Evolutionary conservation across 148 eudicot species (phyloP).

Genomic region (Cornus florida): DNA sequence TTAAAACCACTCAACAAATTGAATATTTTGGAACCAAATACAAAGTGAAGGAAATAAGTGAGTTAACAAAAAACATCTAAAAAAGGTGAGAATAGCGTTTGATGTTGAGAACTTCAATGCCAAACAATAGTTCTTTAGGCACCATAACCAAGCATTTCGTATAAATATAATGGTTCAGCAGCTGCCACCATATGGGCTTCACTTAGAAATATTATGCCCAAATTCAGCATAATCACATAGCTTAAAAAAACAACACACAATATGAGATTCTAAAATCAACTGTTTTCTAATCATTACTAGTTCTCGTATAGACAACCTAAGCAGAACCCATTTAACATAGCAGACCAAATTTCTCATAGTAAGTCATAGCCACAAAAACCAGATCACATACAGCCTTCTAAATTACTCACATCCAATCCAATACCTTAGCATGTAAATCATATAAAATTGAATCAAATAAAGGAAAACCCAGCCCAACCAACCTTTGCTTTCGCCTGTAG

Average conservation of each 20-base stretch:
- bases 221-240: not conserved
- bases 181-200: not conserved
- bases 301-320: not conserved
- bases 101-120: not conserved
- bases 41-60: not conserved
- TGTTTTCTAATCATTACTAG: not conserved
- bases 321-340: not conserved
- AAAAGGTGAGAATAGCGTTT: not conserved
- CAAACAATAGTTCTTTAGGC: not conserved
- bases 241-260: not conserved
- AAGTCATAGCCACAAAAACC: not conserved
- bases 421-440: not conserved
- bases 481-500: slow-evolving; percentile 81
- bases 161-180: not conserved
- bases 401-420: not conserved
- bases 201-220: too few species aligned
- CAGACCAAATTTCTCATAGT: not conserved
- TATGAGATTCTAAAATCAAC: not conserved
- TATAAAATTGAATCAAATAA: not conserved
- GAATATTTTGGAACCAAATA: not conserved
- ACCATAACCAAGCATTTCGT: not conserved
- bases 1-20: too few species aligned
- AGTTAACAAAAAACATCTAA: not conserved
- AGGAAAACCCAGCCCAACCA: slow-evolving; percentile 12
- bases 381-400: not conserved